These are phyloP conservation scores for Emergomyces africanus DNA, from an alignment of 2,329 filamentous ascomycete species.

Conservation along the genomic window DNA sequence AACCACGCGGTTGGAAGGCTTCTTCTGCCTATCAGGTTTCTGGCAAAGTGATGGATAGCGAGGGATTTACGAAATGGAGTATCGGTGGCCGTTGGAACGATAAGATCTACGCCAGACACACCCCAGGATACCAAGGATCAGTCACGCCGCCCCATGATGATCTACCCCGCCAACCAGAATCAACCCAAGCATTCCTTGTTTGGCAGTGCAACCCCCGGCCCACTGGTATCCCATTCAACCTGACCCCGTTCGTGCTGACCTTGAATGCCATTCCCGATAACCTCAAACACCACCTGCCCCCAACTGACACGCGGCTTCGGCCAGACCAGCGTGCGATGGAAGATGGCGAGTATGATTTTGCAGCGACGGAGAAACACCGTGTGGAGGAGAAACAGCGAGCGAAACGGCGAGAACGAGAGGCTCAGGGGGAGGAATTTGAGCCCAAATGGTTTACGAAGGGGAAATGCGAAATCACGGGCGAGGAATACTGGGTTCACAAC, in stretches of 20 bases:
- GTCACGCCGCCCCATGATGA: conserved; percentile 42
- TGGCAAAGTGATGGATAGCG: conserved; percentile 69
- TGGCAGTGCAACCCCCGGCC: conserved; percentile 83
- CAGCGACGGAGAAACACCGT: conserved; percentile 84
- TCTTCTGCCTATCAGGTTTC: conserved; percentile 79
- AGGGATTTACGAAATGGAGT: conserved; percentile 73
- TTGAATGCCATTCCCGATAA: conserved; percentile 85
- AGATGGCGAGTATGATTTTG: conserved; percentile 90
- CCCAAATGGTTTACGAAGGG: conserved; percentile 76
- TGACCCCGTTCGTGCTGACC: conserved; percentile 90
- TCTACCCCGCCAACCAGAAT: conserved; percentile 44
- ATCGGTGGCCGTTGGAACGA: conserved; percentile 96
- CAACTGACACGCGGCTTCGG: conserved; percentile 83
- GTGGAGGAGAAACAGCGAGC: conserved; percentile 85
- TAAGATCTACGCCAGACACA: conserved; percentile 86
- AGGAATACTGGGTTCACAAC: conserved; percentile 81
- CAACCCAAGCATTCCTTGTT: conserved; percentile 73
- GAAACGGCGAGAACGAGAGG: conserved; percentile 59
- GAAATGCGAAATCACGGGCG: conserved; percentile 65
- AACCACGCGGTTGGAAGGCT: conserved; percentile 89
- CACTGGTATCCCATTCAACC: conserved; percentile 81
- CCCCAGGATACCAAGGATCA: conserved; percentile 73
- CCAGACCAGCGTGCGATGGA: conserved; percentile 98
- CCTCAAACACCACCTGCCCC: conserved; percentile 64
- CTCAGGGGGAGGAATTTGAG: conserved; percentile 63